A percentile compares a stretch with the other conserved stretches of the same genome.
phyloP scores from a whole-genome alignment of 768 basidiomycete genomes.

The Panellus pusillus region DNA sequence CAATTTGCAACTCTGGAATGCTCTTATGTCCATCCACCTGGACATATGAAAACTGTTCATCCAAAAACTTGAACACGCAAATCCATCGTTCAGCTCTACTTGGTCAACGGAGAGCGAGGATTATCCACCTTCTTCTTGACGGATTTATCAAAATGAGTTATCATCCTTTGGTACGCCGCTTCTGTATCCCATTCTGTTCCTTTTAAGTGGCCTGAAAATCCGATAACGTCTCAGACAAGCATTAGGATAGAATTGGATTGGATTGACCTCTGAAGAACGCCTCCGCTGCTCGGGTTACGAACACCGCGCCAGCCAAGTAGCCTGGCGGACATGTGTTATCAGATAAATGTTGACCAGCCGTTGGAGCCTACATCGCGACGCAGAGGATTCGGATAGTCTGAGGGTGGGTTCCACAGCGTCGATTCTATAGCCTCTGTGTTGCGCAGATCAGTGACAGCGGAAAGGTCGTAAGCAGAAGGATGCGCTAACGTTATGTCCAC shows the following conservation, averaged over 20 bases:
- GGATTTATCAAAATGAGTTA: slow-evolving; percentile 23
- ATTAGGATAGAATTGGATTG: no score
- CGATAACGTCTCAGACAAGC: background rate
- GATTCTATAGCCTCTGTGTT: slow-evolving; percentile 22
- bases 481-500: slow-evolving; percentile 22
- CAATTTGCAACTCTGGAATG: slow-evolving; percentile 14
- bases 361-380: slow-evolving; percentile 20
- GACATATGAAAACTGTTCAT: slow-evolving; percentile 15
- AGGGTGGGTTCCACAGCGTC: slow-evolving; percentile 9
- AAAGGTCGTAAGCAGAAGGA: background rate
- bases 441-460: background rate
- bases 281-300: slow-evolving; percentile 21
- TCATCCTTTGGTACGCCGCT: slow-evolving; percentile 13
- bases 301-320: slow-evolving; percentile 25
- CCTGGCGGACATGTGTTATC: slow-evolving; percentile 2
- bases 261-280: slow-evolving; percentile 15
- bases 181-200: slow-evolving; percentile 24
- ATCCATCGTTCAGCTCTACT: no score
- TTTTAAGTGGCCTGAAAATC: slow-evolving; percentile 8
- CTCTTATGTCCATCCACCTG: slow-evolving; percentile 20
- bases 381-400: slow-evolving; percentile 17
- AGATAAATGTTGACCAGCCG: background rate
- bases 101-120: no score
- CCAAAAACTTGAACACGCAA: slow-evolving; percentile 11
- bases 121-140: slow-evolving; percentile 22